Conservation (phyloP, 1,284 basidiomycete genomes). For the Tilletia caries region DNA sequence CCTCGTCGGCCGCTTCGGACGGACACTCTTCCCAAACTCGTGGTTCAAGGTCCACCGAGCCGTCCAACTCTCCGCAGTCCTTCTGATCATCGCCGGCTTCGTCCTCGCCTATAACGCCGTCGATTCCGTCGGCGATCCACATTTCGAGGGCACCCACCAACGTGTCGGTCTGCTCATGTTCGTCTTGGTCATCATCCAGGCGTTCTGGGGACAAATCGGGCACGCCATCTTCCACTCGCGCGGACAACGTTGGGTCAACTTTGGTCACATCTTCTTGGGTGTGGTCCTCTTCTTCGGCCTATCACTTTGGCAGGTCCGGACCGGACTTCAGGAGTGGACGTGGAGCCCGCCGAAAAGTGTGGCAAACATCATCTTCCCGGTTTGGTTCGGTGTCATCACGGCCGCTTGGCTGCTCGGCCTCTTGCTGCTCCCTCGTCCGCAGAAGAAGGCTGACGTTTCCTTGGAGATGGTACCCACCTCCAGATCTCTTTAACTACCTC, state of each 20-base stretch:
- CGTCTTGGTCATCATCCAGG: constrained; percentile 63
- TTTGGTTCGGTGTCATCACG: constrained; percentile 4
- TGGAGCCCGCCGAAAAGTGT: constrained; percentile 26
- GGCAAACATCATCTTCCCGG: constrained; percentile 25
- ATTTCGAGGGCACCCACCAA: constrained; percentile 50
- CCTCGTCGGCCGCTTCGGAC: constrained; percentile 62
- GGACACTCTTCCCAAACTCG: constrained; percentile 58
- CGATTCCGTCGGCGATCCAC: constrained; percentile 13
- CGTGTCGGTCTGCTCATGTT: constrained; percentile 64
- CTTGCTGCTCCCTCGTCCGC: background rate
- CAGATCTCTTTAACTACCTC: too few relatives aligned
- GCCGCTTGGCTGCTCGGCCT: background rate
- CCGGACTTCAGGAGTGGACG: constrained; percentile 32
- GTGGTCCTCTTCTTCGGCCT: constrained; percentile 23
- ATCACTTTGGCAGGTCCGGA: constrained; percentile 30
- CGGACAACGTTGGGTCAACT: constrained; percentile 15
- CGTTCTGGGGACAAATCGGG: constrained; percentile 62
- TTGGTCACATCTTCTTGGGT: constrained; percentile 34
- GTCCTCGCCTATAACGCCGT: constrained; percentile 60
- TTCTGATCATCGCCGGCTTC: constrained; percentile 61
- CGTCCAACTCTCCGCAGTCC: constrained; percentile 58
- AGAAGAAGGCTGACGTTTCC: too few relatives aligned
- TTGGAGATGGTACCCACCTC: too few relatives aligned
- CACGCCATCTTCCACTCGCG: constrained; percentile 57
- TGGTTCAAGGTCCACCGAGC: constrained; percentile 65